Percentiles rank a stretch among this genome's conserved stretches.
Evolutionary conservation across 2,329 filamentous ascomycete genomes (phyloP).

Genomic region (Myriosclerotinia curreyana): DNA sequence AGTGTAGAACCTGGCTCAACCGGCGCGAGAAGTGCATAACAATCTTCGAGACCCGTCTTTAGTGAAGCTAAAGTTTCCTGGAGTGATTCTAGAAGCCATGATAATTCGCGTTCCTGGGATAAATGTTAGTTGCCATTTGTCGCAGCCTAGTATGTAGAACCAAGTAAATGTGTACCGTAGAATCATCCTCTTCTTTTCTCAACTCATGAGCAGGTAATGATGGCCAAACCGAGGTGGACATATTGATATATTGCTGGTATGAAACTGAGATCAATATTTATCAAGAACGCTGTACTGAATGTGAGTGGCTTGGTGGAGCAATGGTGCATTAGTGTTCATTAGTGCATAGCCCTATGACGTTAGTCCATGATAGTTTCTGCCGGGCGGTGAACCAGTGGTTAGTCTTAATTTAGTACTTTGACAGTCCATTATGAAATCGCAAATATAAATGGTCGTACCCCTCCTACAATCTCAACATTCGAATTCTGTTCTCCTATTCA

Average conservation of each 20-base stretch:
- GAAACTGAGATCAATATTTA: neutral
- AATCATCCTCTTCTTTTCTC: conserved; percentile 36
- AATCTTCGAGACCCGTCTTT: conserved; percentile 50
- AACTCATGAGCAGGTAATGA: conserved; percentile 32
- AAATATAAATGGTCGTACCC: neutral
- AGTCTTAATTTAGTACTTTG: neutral
- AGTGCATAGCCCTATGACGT: too few relatives aligned
- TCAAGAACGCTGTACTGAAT: neutral
- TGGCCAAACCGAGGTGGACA: conserved; percentile 36
- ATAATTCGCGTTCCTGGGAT: conserved; percentile 37
- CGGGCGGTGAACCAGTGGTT: conserved; percentile 14
- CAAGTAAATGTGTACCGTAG: conserved; percentile 29
- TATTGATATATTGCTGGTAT: conserved; percentile 19
- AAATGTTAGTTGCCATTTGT: neutral
- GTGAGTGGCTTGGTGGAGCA: neutral
- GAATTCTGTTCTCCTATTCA: neutral
- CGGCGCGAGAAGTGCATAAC: conserved; percentile 80
- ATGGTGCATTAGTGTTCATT: neutral
- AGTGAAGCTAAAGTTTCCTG: conserved; percentile 38
- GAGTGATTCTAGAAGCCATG: conserved; percentile 40
- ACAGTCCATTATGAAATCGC: neutral
- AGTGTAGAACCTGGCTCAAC: conserved; percentile 83
- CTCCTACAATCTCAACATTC: neutral
- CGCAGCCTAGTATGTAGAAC: neutral
- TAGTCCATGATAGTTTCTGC: conserved; percentile 9